These are phyloP conservation scores for Paulownia fortunei DNA, from an alignment of 257 asterid genomes.

Conservation along the genomic window DNA sequence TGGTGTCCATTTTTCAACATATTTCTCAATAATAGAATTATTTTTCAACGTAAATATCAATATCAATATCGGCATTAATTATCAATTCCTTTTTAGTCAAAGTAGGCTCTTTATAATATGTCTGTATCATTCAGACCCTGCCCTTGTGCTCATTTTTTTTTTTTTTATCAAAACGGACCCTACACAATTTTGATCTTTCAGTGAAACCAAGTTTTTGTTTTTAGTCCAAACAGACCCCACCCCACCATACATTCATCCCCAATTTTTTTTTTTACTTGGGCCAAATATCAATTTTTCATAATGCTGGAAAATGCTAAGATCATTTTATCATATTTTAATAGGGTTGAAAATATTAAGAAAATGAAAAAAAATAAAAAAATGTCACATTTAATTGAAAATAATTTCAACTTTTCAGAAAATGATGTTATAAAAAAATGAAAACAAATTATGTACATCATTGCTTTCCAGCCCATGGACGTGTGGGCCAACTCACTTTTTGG, in stretches of 20 bases:
- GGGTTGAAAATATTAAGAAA: too few species aligned
- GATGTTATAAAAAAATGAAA: background rate
- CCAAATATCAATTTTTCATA: too few species aligned
- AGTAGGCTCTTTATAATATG: background rate
- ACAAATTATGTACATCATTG: background rate
- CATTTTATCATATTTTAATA: too few species aligned
- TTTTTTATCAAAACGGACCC: too few species aligned
- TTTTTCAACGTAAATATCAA: background rate
- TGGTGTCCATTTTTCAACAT: too few species aligned
- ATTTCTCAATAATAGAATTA: background rate
- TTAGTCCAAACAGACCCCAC: background rate
- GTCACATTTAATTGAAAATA: background rate
- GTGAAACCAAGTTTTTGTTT: background rate
- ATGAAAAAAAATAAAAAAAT: too few species aligned
- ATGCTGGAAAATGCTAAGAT: too few species aligned
- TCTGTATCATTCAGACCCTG: too few species aligned
- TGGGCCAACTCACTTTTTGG: constrained; percentile 27
- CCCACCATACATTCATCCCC: too few species aligned
- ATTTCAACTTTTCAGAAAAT: background rate
- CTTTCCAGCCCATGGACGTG: constrained; percentile 36
- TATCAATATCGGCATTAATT: background rate
- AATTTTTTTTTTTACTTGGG: too few species aligned
- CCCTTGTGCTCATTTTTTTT: too few species aligned
- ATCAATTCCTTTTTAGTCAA: background rate
- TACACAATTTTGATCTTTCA: too few species aligned